Conservation (phyloP, 352 stramenopile genomes). For the Phytophthora agathidicida region DNA sequence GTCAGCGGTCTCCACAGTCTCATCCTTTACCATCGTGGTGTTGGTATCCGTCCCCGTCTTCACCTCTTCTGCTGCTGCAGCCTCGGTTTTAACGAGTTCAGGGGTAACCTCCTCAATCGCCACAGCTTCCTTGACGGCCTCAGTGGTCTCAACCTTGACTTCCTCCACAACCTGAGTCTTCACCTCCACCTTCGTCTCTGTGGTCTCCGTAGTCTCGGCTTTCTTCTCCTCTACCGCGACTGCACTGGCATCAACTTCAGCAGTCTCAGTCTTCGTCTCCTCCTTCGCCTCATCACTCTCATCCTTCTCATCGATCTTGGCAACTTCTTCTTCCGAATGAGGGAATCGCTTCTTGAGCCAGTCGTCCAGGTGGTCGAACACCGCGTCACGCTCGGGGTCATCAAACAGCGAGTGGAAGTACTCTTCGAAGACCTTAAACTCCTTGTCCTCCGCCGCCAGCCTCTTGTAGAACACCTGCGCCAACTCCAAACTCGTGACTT, state of each 20-base stretch:
- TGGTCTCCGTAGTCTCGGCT: neutral
- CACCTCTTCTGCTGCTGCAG: neutral
- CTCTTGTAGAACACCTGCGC: conserved; percentile 54
- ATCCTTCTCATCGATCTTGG: conserved; percentile 12
- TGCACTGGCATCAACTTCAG: neutral
- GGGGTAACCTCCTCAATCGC: no score
- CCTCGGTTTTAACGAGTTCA: neutral
- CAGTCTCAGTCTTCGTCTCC: neutral
- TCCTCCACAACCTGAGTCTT: neutral
- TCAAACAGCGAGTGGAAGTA: conserved; percentile 72
- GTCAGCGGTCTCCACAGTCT: neutral
- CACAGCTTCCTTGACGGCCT: no score
- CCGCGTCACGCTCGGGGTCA: conserved; percentile 56
- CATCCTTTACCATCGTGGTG: neutral
- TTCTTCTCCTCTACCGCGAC: neutral
- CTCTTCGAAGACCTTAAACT: conserved; percentile 61
- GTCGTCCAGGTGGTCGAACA: conserved; percentile 41
- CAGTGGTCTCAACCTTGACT: neutral
- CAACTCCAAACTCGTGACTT: conserved; percentile 55
- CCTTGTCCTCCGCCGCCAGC: conserved; percentile 54
- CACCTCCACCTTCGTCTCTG: neutral
- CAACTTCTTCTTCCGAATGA: conserved; percentile 5
- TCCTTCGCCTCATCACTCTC: conserved; percentile 2
- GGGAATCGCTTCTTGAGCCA: conserved; percentile 60
- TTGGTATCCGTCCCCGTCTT: neutral